Base-by-base conservation (phyloP, 805 yeast genomes). In the Candida dajiaensis region DNA sequence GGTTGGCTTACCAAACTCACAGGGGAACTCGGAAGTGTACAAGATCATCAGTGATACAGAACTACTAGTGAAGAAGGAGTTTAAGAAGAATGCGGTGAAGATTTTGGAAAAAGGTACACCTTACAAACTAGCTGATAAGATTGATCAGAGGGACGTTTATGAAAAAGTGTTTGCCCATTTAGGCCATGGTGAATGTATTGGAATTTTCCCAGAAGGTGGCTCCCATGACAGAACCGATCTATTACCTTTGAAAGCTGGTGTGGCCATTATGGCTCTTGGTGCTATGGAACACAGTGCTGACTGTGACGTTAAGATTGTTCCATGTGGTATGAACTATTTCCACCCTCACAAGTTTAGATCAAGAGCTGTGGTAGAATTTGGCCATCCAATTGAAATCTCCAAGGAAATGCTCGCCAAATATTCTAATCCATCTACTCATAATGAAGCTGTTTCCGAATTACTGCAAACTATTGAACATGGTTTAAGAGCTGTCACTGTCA, bases 161-260 rank as follows among this genome's bases (percentile, higher is more conserved):
- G 78, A 85, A 45, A 74, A 77, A 52, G 98, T 94, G 3, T 94
- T 90, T 63, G 79, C 83, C 42, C 96, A 89, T 63, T 73, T 94
- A 51, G 76, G 87, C 18, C 75, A 79, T 49, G 89, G 94, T 38
- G 80, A 86, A 47, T 87, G 95, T 51, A 68, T 94, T 31, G 98
- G 98, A 11, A 87, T 94, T 40, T 94, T 89, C 69, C 97, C 99
- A 9, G 99, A 94, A 70, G 99, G 99, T 49, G 99, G 99, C 1
- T 89, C 97, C 12, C 99, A 92, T 60, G 99, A 92, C 64, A 75
- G 99, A 54, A 82, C 98, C 0, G 95, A 89, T 52, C 67, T 92
- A 55, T 73, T 92, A 43, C 99, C 99, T 0, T 71, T 92, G 55
- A 92, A 94, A 62, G 97, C 98, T 1, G 99, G 99, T 51, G 97